A percentile compares a stretch with the other conserved stretches of the same genome.
Evolutionary conservation across 2,329 filamentous ascomycete species (phyloP).

Genomic region (Alternaria dauci): DNA sequence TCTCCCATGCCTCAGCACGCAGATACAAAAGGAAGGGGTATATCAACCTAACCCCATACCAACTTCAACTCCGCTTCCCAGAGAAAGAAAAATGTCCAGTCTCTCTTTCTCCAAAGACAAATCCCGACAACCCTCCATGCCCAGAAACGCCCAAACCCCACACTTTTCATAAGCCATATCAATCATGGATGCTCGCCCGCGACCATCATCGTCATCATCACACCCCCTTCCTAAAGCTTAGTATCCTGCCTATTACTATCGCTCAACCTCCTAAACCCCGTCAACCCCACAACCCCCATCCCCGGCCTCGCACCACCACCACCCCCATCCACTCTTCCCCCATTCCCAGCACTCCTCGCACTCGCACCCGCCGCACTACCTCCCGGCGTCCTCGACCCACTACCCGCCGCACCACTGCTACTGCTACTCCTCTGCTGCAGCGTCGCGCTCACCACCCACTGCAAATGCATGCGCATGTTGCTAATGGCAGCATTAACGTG

Average conservation of each 20-base stretch:
- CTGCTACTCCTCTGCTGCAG: constrained; percentile 53
- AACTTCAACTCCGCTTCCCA: neutral
- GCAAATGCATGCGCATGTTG: constrained; percentile 67
- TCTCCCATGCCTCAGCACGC: neutral
- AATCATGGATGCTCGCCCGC: constrained; percentile 12
- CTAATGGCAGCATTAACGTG: constrained; percentile 68
- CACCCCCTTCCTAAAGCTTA: constrained; percentile 36
- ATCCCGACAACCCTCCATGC: neutral
- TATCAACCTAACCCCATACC: constrained; percentile 2
- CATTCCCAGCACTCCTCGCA: constrained; percentile 32
- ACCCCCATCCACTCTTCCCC: constrained; percentile 32
- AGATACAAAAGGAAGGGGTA: constrained; percentile 8
- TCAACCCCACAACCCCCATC: constrained; percentile 34
- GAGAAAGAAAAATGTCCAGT: neutral
- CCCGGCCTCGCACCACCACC: constrained; percentile 24
- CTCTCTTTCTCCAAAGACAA: neutral
- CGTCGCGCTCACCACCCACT: constrained; percentile 68
- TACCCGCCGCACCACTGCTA: constrained; percentile 24
- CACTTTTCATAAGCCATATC: constrained; percentile 34
- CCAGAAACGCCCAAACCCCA: neutral
- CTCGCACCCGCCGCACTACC: constrained; percentile 18
- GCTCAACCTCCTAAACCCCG: constrained; percentile 41
- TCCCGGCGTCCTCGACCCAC: constrained; percentile 36
- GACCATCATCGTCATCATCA: neutral
- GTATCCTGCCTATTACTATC: constrained; percentile 50